Percentiles rank a stretch among this genome's conserved stretches.
phyloP scores from a whole-genome alignment of 108 stramenopile species.

The Nitzschia putrida region DNA sequence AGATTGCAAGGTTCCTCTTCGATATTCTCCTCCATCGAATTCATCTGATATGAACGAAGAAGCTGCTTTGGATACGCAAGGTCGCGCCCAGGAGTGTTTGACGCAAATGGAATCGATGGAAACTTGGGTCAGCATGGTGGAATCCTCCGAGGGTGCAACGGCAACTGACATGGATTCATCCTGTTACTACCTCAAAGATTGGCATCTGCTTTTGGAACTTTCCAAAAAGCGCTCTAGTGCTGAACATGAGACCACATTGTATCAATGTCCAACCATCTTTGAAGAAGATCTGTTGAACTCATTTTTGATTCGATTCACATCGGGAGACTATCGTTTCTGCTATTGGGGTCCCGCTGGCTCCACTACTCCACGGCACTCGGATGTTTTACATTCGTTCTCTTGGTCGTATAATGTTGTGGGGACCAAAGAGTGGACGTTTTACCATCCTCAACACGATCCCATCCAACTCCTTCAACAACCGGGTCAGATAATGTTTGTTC shows the following conservation, averaged over 20 bases:
- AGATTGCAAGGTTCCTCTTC: constrained; percentile 60
- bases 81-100: constrained; percentile 71
- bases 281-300: constrained; percentile 63
- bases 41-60: background rate
- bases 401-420: constrained; percentile 88
- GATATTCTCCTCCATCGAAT: constrained; percentile 22
- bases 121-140: constrained; percentile 48
- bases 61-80: constrained; percentile 53
- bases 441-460: constrained; percentile 1
- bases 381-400: constrained; percentile 84
- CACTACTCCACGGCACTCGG: constrained; percentile 71
- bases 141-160: background rate
- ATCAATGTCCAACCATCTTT: constrained; percentile 53
- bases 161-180: constrained; percentile 1
- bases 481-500: constrained; percentile 84
- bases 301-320: constrained; percentile 44
- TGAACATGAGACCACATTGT: constrained; percentile 32
- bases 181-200: constrained; percentile 76
- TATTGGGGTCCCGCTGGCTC: constrained; percentile 83
- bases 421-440: constrained; percentile 81
- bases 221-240: background rate
- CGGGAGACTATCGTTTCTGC: constrained; percentile 82
- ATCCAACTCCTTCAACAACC: background rate
- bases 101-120: constrained; percentile 45
- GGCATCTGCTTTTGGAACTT: constrained; percentile 63